Base-by-base conservation (phyloP, 129 eudicot genomes). In the Escallonia rubra region DNA sequence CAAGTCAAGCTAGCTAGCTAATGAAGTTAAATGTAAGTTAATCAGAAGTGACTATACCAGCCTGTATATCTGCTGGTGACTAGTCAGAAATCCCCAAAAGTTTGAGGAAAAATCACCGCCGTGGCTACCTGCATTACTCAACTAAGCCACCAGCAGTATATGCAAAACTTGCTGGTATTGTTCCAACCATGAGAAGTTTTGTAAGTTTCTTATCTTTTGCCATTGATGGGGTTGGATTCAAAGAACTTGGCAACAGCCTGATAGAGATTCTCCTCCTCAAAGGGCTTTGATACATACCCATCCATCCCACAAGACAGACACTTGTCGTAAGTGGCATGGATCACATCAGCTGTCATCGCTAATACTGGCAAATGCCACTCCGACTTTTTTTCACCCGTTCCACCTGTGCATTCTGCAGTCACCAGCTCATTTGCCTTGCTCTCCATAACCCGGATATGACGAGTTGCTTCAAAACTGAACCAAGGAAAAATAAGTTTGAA, bases 301-400 rank as follows among this genome's bases (percentile, higher is more conserved):
- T 90, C 95, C 97, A 90, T 90, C 10, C 95, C 95, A 40, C 80
- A 73, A 44, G 78, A 74, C 70, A 84, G 68, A 72, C 97, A 90
- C 63, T 90, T 80, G 65, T 90, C 95, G 6, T 77, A 76, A 13
- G 97, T 90, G 46, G 97, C 97, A 43, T 90, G 95, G 70, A 90
- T 87, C 43, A 90, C 97, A 74, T 90, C 97, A 7, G 97, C 97
- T 4, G 97, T 90, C 97, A 90, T 90, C 53, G 97, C 97, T 65
- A 90, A 67, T 58, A 90, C 80, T 38, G 97, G 97, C 42, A 90
- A 65, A 69, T 90, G 97, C 80, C 85, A 82, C 50, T 76, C 65
- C 2, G 49, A 41, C 69, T 65, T 78, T n/a, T 14, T 63, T 38
- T 52, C 40, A 34, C 63, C 69, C 42, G 64, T 59, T 34, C 44